Conservation (phyloP, 2,329 filamentous ascomycete genomes). For the Tolypocladium cylindrosporum region DNA sequence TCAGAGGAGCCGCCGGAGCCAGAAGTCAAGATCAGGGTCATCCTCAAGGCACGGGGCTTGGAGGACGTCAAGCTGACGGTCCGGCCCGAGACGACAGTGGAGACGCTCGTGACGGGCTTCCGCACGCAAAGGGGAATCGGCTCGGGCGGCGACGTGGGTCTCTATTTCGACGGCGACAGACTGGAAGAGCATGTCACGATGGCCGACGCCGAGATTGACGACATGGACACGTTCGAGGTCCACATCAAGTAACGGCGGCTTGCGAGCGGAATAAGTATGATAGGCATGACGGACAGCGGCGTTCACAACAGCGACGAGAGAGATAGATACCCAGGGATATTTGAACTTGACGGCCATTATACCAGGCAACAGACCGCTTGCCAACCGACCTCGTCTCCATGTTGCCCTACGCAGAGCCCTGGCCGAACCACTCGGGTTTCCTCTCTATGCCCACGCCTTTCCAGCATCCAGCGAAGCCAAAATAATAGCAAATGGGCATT, state of each 20-base stretch:
- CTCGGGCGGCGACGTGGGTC: conserved; percentile 41
- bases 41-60: conserved; percentile 41
- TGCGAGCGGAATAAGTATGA: background rate
- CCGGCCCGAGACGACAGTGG: conserved; percentile 45
- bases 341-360: background rate
- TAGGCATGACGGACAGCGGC: background rate
- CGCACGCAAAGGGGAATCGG: conserved; percentile 41
- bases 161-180: conserved; percentile 68
- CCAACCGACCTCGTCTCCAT: background rate
- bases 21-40: conserved; percentile 35
- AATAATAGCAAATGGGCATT: too few relatives aligned
- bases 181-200: conserved; percentile 52
- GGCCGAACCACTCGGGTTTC: too few relatives aligned
- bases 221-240: conserved; percentile 69
- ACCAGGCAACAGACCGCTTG: background rate
- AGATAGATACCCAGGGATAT: background rate
- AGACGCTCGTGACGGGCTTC: conserved; percentile 53
- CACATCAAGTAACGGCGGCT: conserved; percentile 31
- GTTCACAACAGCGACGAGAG: background rate
- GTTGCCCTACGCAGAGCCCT: background rate
- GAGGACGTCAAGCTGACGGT: conserved; percentile 42
- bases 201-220: conserved; percentile 59
- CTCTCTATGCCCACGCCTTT: too few relatives aligned
- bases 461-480: too few relatives aligned
- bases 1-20: conserved; percentile 11